Base-by-base conservation (phyloP, 306 rosid species). In the Prinsepia uniflora region DNA sequence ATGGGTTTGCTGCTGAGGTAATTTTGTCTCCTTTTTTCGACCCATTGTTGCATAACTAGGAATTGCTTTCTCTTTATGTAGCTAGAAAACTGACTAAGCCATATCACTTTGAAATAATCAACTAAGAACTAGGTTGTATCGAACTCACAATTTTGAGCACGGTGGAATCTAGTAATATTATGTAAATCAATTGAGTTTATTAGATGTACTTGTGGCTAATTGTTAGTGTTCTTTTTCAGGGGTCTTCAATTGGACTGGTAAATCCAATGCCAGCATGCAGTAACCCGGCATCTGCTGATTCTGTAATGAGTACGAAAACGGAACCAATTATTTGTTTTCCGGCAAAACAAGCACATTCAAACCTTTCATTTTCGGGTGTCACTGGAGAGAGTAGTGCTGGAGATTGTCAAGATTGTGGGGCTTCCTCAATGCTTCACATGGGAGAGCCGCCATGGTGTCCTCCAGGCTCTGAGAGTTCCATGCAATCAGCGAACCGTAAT, bases 361-460 rank as follows among this genome's bases (percentile, higher is more conserved):
- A 74, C 83, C 79, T 87, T 68, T 86, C 99, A 3, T 89, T 95
- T 84, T 95, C 97, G 52, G 91, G 95, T 17, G 7, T 73, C 72
- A 81, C 81, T 2, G 96, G 92, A 74, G 95, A 87, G 66, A 82
- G 85, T 62, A 80, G 80, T 70, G 82, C 84, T 68, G 88, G 81
- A 53, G 96, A 89, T 73, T 80, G 83, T 87, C 99, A 87, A 78
- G 99, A 89, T 73, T 95, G 97, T 72, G 91, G 87, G 68, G 96
- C 88, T 74, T 89, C 99, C 64, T 74, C 96, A 57, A 86, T 85
- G 90, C 79, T 82, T 79, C 96, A 84, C 75, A 80, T 80, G 88
- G 99, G 92, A 60, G 99, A 95, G 72, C 96, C 96, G 73, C 99
- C 96, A 14, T 91, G 96, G 97, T 85, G 86, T 83, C 70, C 95